These are phyloP conservation scores for Pistacia atlantica DNA, from an alignment of 345 rosid species.

Conservation along the genomic window DNA sequence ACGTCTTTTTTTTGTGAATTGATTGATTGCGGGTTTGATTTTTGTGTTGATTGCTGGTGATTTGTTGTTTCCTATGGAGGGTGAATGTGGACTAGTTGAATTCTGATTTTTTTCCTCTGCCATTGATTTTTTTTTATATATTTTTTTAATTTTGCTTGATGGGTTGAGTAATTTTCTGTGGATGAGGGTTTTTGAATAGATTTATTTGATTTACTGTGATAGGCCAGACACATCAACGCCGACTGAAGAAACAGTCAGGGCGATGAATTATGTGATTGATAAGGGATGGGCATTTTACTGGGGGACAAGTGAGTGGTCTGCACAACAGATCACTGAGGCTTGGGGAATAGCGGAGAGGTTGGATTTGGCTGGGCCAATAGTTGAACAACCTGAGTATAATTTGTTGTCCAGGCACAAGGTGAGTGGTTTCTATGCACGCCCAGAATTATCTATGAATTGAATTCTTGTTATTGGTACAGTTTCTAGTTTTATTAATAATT, in stretches of 20 bases:
- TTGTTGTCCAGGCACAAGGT: slow-evolving; percentile 90
- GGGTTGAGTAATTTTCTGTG: background rate
- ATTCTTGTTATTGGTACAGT: background rate
- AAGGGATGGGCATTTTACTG: slow-evolving; percentile 99
- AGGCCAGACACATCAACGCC: slow-evolving; percentile 93
- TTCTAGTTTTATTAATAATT: background rate
- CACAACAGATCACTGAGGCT: slow-evolving; percentile 97
- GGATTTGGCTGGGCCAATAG: slow-evolving; percentile 92
- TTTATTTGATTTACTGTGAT: slow-evolving; percentile 19
- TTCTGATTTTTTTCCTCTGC: background rate
- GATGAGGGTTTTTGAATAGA: background rate
- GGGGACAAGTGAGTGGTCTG: slow-evolving; percentile 99
- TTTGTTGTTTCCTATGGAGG: background rate
- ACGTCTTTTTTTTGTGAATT: background rate
- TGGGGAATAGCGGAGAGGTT: slow-evolving; percentile 86
- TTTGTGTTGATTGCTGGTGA: background rate
- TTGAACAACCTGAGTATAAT: slow-evolving; percentile 98
- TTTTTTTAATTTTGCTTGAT: background rate
- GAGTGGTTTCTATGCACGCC: background rate
- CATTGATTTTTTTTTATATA: background rate
- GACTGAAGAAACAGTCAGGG: slow-evolving; percentile 95
- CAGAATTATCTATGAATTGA: background rate
- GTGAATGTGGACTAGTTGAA: background rate
- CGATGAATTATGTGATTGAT: slow-evolving; percentile 92
- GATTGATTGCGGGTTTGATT: background rate